phyloP scores from a whole-genome alignment of 176 grass and related monocot species.

The Pharus latifolius region DNA sequence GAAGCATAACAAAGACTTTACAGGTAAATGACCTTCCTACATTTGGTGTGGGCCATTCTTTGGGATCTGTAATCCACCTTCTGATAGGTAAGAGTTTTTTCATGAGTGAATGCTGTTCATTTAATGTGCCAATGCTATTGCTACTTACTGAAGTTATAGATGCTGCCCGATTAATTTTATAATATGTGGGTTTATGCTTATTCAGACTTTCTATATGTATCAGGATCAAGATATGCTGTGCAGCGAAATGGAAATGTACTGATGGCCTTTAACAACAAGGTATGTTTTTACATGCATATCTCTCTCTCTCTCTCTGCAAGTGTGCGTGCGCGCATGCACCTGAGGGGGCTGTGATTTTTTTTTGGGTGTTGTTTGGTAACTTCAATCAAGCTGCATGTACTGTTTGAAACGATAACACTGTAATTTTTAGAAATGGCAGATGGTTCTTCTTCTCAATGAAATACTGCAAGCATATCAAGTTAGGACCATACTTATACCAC shows the following conservation, averaged over 20 bases:
- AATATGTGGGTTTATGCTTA: not conserved
- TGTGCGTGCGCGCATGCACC: too few species aligned
- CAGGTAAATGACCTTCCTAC: conserved; percentile 83
- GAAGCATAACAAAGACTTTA: conserved; percentile 5
- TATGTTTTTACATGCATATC: conserved; percentile 9
- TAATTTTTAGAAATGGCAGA: not conserved
- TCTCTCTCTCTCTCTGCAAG: not conserved
- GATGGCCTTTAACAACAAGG: conserved; percentile 98
- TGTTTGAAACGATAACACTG: not conserved
- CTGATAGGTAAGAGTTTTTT: conserved; percentile 55
- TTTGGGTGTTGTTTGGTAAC: not conserved
- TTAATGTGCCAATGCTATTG: not conserved
- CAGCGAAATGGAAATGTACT: conserved; percentile 81
- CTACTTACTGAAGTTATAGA: not conserved
- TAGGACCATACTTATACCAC: not conserved
- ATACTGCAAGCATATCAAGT: not conserved
- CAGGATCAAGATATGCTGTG: conserved; percentile 93
- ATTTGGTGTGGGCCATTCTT: conserved; percentile 90
- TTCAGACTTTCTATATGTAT: not conserved
- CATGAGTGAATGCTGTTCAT: not conserved
- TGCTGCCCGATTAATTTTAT: not conserved
- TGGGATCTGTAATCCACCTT: conserved; percentile 86
- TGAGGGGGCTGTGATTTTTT: too few species aligned
- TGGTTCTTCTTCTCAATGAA: not conserved
- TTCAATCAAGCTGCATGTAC: not conserved